Conservation (phyloP, 495 filamentous ascomycete genomes). For the Aspergillus cavernicola region DNA sequence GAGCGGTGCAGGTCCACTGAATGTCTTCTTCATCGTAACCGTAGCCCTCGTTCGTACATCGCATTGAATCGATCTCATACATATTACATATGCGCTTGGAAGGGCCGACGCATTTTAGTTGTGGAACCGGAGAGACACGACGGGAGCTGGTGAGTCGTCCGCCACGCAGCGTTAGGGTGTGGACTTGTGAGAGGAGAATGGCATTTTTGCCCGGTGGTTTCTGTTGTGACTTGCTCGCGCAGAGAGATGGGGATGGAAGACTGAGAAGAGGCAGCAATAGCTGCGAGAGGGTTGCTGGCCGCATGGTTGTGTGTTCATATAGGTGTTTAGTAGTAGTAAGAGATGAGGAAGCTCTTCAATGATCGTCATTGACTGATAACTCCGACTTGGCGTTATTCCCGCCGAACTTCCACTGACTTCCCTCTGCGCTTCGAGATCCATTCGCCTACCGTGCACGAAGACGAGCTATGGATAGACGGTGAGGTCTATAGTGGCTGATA, state of each 20-base stretch:
- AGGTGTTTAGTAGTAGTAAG: background rate
- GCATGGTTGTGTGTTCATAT: conserved; percentile 13
- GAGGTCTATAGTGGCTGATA: conserved; percentile 28
- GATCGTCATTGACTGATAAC: conserved; percentile 6
- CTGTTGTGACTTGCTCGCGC: conserved; percentile 16
- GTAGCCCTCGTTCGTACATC: conserved; percentile 78
- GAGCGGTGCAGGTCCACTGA: conserved; percentile 84
- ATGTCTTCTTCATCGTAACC: conserved; percentile 68
- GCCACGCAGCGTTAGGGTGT: conserved; percentile 70
- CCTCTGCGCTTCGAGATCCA: background rate
- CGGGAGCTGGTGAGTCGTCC: conserved; percentile 64
- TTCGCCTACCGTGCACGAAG: conserved; percentile 13
- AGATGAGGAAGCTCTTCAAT: background rate
- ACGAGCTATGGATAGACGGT: conserved; percentile 27
- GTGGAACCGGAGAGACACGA: conserved; percentile 73
- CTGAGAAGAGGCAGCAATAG: conserved; percentile 25
- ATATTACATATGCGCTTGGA: conserved; percentile 52
- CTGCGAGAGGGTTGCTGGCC: conserved; percentile 5
- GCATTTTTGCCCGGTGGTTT: conserved; percentile 50
- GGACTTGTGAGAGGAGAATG: conserved; percentile 73
- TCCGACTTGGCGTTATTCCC: conserved; percentile 8
- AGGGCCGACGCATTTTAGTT: conserved; percentile 76
- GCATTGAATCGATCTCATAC: conserved; percentile 75
- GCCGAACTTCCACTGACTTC: background rate
- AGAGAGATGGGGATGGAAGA: conserved; percentile 33